Base-by-base conservation (phyloP, 805 yeast genomes). In the Metschnikowia arizonensis region DNA sequence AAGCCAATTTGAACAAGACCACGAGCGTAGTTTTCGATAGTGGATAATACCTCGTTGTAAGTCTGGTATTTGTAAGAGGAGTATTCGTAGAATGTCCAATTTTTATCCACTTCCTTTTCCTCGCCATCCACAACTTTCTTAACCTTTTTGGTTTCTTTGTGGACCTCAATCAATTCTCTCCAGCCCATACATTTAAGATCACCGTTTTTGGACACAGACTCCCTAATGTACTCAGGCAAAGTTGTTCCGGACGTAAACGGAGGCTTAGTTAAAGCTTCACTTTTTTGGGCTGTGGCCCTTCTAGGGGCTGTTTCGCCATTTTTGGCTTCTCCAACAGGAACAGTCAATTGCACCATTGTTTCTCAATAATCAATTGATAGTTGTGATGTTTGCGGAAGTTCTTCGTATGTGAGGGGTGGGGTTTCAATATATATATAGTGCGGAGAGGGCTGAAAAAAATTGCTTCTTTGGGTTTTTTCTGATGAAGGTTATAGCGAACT, bases 21-120 rank as follows among this genome's bases (percentile, higher is more conserved):
- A 47, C 82, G 77, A 51, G 95, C 93, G 50, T 78, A 73, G 48
- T 69, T 64, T 50, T 73, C 71, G 51, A 81, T 72, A 19, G 73
- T 61, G 34, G 66, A 60, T 44, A 66, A 65, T 43, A 88, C 71
- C 58, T 88, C 78, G 26, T 69, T 69, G 63, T 72, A 89, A 5
- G 83, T 75, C 44, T 82, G 74, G 65, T 75, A 84, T 48, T 80
- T 67, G 70, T 89, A 93, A 36, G 79, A 78, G 7, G 88, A 76
- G 59, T 84, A 69, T 68, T 93, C 97, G 63, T 78, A 93, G 66
- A 72, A 91, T 44, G 76, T 68, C 99, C 99, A 93, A 44, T 82
- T 82, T 70, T 93, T 93, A 59, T 85, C 88, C 40, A 84, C 83
- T 54, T 79, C 72, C 24, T 66, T 69, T 45, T 79, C 79, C 61